Evolutionary conservation across 129 eudicot genomes (phyloP).

Genomic region (Flaveria brownii): DNA sequence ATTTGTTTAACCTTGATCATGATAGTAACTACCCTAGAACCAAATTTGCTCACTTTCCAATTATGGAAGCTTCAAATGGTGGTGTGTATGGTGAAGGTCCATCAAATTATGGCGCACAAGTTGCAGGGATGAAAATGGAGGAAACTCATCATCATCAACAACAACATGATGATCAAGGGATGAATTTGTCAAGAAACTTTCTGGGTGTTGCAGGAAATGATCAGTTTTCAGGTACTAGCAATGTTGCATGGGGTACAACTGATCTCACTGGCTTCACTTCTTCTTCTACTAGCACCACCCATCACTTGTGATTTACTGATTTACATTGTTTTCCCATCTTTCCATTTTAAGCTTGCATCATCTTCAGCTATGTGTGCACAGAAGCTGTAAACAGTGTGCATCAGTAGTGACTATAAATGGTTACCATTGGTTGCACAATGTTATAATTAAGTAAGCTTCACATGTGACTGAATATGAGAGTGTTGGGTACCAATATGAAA

Average conservation of each 20-base stretch:
- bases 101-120: constrained; percentile 27
- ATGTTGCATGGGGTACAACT: constrained; percentile 46
- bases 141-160: constrained; percentile 36
- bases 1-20: constrained; percentile 30
- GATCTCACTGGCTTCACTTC: constrained; percentile 39
- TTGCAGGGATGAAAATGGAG: constrained; percentile 36
- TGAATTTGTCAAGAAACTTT: constrained; percentile 42
- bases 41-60: constrained; percentile 36
- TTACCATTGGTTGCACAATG: constrained; percentile 29
- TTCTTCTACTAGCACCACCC: constrained; percentile 40
- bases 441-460: constrained; percentile 14
- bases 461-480: constrained; percentile 2
- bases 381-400: constrained; percentile 20
- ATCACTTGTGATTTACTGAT: constrained; percentile 47
- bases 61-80: constrained; percentile 24
- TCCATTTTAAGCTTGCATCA: constrained; percentile 30
- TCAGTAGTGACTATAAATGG: constrained; percentile 10
- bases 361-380: constrained; percentile 18
- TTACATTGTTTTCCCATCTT: constrained; percentile 28
- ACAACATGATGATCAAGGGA: constrained; percentile 19
- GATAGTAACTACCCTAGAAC: constrained; percentile 29
- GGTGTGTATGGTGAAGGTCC: constrained; percentile 39
- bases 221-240: constrained; percentile 35
- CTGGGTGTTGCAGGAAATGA: constrained; percentile 38
- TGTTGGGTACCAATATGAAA: constrained; percentile 11